These are phyloP conservation scores for Fusarium chuoi DNA, from an alignment of 2,329 filamentous ascomycete genomes.

Conservation along the genomic window DNA sequence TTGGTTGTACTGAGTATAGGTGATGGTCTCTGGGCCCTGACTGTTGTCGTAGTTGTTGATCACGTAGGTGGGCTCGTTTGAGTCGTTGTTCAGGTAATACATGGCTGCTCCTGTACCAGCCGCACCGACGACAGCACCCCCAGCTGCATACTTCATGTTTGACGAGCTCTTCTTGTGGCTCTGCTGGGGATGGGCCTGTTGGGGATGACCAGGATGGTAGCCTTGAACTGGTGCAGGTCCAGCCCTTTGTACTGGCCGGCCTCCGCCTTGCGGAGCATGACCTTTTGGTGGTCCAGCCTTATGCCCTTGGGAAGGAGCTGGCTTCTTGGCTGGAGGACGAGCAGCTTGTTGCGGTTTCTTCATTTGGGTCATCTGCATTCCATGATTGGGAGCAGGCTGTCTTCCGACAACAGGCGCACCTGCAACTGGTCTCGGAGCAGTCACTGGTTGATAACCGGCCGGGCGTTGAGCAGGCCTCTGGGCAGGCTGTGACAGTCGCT, in stretches of 20 bases:
- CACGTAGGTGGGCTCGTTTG: conserved; percentile 8
- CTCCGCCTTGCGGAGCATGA: not conserved
- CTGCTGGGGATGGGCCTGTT: not conserved
- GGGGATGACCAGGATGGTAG: not conserved
- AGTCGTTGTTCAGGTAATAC: conserved; percentile 8
- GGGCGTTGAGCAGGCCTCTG: conserved; percentile 1
- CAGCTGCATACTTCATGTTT: conserved; percentile 4
- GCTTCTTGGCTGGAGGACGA: not conserved
- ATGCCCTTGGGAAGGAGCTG: not conserved
- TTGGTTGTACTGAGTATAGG: not conserved
- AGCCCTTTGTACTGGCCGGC: not conserved
- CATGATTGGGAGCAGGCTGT: conserved; percentile 5
- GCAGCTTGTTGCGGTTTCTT: conserved; percentile 8
- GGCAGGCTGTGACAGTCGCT: not conserved
- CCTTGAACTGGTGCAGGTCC: not conserved
- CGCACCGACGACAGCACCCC: not conserved
- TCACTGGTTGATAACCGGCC: not conserved
- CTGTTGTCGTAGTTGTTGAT: conserved; percentile 15
- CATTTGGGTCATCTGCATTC: conserved; percentile 28
- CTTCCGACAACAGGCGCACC: conserved; percentile 7
- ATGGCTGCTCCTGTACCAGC: not conserved
- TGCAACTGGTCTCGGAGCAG: conserved; percentile 9
- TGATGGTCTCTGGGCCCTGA: not conserved
- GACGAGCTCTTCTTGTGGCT: conserved; percentile 1
- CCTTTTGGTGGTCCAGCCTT: not conserved